Percentiles rank a stretch among this genome's conserved stretches.
Evolutionary conservation across 768 basidiomycete species (phyloP).

Genomic region (Chalciporus chontae): DNA sequence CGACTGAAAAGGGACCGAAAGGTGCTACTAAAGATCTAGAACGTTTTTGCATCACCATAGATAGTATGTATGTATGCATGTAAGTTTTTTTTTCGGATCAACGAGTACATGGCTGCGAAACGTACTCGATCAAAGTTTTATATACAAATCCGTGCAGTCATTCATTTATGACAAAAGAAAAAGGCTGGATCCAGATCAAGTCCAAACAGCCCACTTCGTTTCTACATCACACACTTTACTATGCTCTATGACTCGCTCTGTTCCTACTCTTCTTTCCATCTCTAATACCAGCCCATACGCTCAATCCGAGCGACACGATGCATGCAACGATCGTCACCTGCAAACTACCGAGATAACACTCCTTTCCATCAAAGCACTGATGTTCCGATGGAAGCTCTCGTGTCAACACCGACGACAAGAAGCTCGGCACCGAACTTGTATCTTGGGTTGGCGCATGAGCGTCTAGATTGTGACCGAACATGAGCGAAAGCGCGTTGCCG

Average conservation of each 20-base stretch:
- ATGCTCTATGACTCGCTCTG: not conserved
- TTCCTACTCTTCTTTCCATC: slow-evolving; percentile 17
- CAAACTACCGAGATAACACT: slow-evolving; percentile 59
- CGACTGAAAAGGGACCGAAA: no score
- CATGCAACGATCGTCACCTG: slow-evolving; percentile 43
- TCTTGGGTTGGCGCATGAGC: slow-evolving; percentile 44
- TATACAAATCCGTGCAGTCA: no score
- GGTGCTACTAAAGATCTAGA: no score
- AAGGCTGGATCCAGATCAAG: no score
- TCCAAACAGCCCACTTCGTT: not conserved
- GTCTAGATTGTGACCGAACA: slow-evolving; percentile 81
- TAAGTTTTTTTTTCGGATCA: no score
- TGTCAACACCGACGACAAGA: not conserved
- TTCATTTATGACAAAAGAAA: no score
- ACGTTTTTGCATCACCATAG: no score
- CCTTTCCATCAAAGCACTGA: slow-evolving; percentile 53
- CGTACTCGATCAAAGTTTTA: no score
- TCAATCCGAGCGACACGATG: slow-evolving; percentile 33
- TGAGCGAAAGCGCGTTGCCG: slow-evolving; percentile 79
- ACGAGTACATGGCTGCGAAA: no score
- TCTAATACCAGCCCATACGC: slow-evolving; percentile 36
- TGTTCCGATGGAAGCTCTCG: slow-evolving; percentile 31
- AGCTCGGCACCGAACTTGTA: not conserved
- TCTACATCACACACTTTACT: not conserved
- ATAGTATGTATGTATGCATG: no score